Conservation (phyloP, 2,329 filamentous ascomycete species). For the Xylaria sp. region DNA sequence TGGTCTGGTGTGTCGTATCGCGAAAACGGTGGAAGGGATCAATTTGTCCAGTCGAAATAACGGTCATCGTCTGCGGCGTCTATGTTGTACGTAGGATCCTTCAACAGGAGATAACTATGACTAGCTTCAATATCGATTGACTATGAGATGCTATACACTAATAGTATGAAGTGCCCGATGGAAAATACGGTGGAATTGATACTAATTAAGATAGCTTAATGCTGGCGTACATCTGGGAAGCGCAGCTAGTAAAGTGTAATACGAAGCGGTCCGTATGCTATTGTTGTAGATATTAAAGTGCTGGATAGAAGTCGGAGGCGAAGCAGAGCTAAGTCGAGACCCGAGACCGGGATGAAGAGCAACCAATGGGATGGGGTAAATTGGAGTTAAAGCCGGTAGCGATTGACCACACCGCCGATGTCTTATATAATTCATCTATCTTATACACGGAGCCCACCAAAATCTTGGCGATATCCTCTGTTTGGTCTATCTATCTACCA, state of each 20-base stretch:
- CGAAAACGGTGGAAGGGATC: not conserved
- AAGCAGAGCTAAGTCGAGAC: not conserved
- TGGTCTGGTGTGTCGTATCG: not conserved
- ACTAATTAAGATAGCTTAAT: not conserved
- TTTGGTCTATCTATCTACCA: not conserved
- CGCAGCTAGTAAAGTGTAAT: not conserved
- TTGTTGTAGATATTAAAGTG: not conserved
- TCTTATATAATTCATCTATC: not conserved
- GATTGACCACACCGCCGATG: constrained; percentile 15
- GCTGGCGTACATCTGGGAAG: not conserved
- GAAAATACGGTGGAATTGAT: not conserved
- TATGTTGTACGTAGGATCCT: not conserved
- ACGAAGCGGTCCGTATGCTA: not conserved
- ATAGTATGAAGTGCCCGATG: not conserved
- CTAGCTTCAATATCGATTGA: constrained; percentile 9
- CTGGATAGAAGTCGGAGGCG: not conserved
- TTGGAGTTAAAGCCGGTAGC: not conserved
- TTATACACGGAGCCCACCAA: not conserved
- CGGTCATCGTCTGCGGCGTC: not conserved
- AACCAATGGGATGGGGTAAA: constrained; percentile 12
- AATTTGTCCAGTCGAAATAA: not conserved
- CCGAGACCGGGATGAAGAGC: constrained; percentile 16
- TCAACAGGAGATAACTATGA: constrained; percentile 1
- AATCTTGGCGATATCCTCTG: not conserved
- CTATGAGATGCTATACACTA: not conserved